Evolutionary conservation across 768 basidiomycete species (phyloP).

Genomic region (Cystobasidium onofrii): DNA sequence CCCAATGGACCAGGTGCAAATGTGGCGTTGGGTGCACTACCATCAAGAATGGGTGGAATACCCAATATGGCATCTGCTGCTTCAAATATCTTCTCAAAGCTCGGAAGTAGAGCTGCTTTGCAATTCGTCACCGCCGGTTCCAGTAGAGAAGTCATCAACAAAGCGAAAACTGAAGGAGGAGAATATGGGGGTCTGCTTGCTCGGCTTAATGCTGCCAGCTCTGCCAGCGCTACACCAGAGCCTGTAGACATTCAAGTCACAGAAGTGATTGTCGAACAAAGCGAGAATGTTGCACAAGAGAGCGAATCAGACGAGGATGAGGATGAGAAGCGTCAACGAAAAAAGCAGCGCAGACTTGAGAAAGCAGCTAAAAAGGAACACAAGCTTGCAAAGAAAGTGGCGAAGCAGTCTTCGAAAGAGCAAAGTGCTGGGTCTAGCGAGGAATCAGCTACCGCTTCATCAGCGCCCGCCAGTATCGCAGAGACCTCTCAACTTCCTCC

Average conservation of each 20-base stretch:
- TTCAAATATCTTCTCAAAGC: slow-evolving; percentile 15
- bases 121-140: slow-evolving; percentile 30
- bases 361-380: slow-evolving; percentile 18
- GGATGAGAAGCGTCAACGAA: slow-evolving; percentile 26
- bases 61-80: slow-evolving; percentile 33
- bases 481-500: slow-evolving; percentile 13
- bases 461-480: neutral
- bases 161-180: slow-evolving; percentile 34
- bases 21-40: slow-evolving; percentile 20
- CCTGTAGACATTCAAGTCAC: slow-evolving; percentile 35
- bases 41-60: neutral
- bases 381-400: slow-evolving; percentile 3
- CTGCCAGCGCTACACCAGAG: slow-evolving; percentile 29
- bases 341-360: slow-evolving; percentile 20
- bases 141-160: slow-evolving; percentile 29
- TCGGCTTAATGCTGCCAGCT: slow-evolving; percentile 36
- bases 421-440: neutral
- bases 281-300: slow-evolving; percentile 5
- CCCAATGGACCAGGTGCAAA: slow-evolving; percentile 32
- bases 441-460: neutral
- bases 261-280: slow-evolving; percentile 34
- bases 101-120: slow-evolving; percentile 26
- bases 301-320: slow-evolving; percentile 29
- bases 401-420: neutral
- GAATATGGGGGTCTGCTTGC: slow-evolving; percentile 40